phyloP scores from a whole-genome alignment of 176 grass and related monocot genomes.

The Musa schizocarpa region DNA sequence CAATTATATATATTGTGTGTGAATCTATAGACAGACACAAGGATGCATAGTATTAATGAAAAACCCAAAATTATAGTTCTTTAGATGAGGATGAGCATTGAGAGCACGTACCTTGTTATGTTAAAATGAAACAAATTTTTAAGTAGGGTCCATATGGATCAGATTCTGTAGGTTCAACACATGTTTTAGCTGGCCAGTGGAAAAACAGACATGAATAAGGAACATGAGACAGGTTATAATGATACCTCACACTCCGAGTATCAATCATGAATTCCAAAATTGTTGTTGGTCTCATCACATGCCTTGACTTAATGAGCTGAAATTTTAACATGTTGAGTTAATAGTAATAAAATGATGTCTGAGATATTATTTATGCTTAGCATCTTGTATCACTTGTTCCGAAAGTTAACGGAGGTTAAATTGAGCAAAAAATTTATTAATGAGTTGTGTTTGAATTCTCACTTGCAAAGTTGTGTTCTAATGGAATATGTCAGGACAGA shows the following conservation, averaged over 20 bases:
- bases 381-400: neutral
- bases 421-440: neutral
- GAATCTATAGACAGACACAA: too few species aligned
- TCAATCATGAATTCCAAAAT: neutral
- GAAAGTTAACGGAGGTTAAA: too few species aligned
- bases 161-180: neutral
- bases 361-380: neutral
- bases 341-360: neutral
- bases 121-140: neutral
- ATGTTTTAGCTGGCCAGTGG: neutral
- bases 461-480: slow-evolving; percentile 17
- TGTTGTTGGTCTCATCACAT: neutral
- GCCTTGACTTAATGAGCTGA: neutral
- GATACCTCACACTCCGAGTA: neutral
- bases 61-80: too few species aligned
- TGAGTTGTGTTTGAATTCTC: neutral
- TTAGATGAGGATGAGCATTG: neutral
- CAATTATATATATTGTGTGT: too few species aligned
- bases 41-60: too few species aligned
- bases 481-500: slow-evolving; percentile 36
- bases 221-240: neutral
- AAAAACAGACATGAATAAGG: neutral
- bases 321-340: neutral
- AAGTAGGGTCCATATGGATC: neutral
- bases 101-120: neutral